Conservation (phyloP, 257 asterid genomes). For the Misopates orontium region DNA sequence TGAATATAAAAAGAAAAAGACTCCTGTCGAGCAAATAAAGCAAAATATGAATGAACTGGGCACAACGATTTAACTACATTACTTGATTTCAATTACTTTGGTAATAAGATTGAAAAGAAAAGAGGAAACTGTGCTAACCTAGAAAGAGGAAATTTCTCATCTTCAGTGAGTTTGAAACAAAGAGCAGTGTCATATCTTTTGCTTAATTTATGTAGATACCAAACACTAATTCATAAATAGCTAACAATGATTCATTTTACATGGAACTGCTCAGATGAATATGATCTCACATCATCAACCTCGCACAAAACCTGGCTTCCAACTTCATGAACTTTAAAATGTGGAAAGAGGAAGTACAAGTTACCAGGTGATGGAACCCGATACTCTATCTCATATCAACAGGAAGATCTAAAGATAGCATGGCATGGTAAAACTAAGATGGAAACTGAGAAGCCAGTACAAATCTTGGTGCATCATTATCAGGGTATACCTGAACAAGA, state of each 20-base stretch:
- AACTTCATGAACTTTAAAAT: neutral
- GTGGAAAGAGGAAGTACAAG: neutral
- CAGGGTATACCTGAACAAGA: conserved; percentile 86
- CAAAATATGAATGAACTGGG: conserved; percentile 11
- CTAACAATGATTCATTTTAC: no score
- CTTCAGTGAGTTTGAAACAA: neutral
- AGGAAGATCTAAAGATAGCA: neutral
- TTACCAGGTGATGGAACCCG: neutral
- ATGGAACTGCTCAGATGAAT: neutral
- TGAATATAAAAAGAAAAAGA: conserved; percentile 9
- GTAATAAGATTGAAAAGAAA: neutral
- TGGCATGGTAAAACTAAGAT: neutral
- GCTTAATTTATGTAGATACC: neutral
- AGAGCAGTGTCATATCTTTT: neutral
- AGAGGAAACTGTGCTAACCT: neutral
- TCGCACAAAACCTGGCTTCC: conserved; percentile 4
- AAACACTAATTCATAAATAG: neutral
- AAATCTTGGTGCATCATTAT: conserved; percentile 12
- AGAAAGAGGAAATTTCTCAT: neutral
- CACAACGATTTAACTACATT: conserved; percentile 2
- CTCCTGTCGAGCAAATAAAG: conserved; percentile 13
- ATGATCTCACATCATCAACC: conserved; percentile 10
- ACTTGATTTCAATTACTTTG: neutral
- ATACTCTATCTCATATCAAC: neutral
- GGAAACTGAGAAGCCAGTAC: conserved; percentile 7